Conservation (phyloP, 2,329 filamentous ascomycete species). For the Lojkania enalia region DNA sequence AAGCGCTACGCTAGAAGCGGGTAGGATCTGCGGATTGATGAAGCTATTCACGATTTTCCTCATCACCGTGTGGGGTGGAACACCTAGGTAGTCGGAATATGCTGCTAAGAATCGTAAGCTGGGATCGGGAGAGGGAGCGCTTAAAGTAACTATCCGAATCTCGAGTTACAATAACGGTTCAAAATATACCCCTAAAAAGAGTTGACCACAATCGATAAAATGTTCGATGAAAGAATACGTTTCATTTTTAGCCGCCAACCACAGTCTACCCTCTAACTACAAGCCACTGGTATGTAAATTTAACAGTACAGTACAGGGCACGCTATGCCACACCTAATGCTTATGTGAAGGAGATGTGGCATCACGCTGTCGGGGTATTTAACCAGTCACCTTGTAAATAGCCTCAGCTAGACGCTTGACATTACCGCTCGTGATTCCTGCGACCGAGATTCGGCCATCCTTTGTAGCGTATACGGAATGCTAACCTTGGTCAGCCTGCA, state of each 20-base stretch:
- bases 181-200: no score
- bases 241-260: conserved; percentile 13
- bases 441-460: conserved; percentile 84
- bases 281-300: no score
- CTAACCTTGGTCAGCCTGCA: conserved; percentile 37
- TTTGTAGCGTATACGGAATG: conserved; percentile 98
- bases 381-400: conserved; percentile 81
- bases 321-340: conserved; percentile 20
- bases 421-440: conserved; percentile 79
- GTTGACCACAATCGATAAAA: no score
- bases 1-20: no score
- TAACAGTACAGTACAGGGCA: conserved; percentile 25
- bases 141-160: neutral
- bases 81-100: no score
- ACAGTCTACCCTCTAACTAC: no score
- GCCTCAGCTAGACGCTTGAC: conserved; percentile 79
- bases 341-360: neutral
- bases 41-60: no score
- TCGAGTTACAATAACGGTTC: neutral
- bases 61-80: no score
- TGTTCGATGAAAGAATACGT: no score
- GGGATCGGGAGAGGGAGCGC: neutral
- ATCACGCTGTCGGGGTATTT: conserved; percentile 24
- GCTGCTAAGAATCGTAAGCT: neutral
- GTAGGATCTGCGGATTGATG: no score